Evolutionary conservation across 1,139 yeast genomes (phyloP).

Genomic region (Pichia terricola): DNA sequence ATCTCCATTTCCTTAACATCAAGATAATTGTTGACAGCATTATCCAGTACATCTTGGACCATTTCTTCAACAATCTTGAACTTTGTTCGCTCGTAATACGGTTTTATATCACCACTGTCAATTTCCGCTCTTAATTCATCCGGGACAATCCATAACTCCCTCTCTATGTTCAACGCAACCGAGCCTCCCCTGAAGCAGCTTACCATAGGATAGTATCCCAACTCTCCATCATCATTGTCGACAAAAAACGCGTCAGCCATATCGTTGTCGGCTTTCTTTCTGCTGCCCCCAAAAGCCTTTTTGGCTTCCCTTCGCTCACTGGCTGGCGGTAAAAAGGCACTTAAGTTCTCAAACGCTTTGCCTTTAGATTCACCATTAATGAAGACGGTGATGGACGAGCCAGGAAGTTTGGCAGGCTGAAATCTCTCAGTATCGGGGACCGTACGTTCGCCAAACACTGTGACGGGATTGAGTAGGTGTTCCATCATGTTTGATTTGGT

Average conservation of each 20-base stretch:
- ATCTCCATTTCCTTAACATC: conserved; percentile 27
- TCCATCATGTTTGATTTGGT: conserved; percentile 69
- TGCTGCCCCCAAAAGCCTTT: neutral
- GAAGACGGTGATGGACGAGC: conserved; percentile 55
- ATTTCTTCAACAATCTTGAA: conserved; percentile 74
- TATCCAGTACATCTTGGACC: conserved; percentile 77
- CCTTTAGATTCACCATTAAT: conserved; percentile 70
- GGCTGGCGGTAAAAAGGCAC: conserved; percentile 72
- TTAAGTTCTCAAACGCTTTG: conserved; percentile 54
- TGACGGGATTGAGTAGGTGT: conserved; percentile 63
- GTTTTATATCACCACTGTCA: conserved; percentile 26
- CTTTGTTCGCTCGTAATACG: conserved; percentile 49
- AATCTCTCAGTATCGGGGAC: conserved; percentile 31
- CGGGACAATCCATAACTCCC: conserved; percentile 44
- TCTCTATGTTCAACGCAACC: conserved; percentile 63
- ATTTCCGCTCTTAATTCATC: conserved; percentile 24
- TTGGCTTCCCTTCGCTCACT: conserved; percentile 31
- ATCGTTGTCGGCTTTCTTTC: conserved; percentile 20
- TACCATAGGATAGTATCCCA: conserved; percentile 88
- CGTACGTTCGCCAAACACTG: conserved; percentile 60
- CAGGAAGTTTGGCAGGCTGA: conserved; percentile 37
- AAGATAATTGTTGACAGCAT: conserved; percentile 59
- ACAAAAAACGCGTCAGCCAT: conserved; percentile 14
- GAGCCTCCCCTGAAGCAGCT: conserved; percentile 77
- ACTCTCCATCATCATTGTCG: conserved; percentile 58